Percentiles rank a stretch among this genome's conserved stretches.
Conservation (phyloP, 2,329 filamentous ascomycete species). For the Venturia nashicola region DNA sequence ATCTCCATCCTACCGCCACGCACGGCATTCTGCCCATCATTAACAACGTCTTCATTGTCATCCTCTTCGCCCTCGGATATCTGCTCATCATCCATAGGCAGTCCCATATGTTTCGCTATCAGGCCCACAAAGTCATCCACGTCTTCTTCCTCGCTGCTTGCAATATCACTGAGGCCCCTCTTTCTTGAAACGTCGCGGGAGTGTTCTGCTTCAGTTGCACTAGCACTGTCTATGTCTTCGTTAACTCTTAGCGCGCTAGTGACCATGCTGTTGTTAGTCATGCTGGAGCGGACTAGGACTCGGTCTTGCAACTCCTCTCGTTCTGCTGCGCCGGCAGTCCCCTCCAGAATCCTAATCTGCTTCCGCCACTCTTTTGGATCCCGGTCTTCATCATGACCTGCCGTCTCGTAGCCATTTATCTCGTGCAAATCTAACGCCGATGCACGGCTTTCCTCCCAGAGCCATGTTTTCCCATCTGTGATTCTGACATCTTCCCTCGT, state of each 20-base stretch:
- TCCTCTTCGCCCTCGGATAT: background rate
- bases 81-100: slow-evolving; percentile 6
- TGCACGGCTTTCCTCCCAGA: slow-evolving; percentile 43
- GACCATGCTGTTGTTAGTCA: slow-evolving; percentile 7
- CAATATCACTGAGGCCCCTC: background rate
- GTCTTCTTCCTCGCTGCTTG: background rate
- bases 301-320: slow-evolving; percentile 4
- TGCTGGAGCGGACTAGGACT: background rate
- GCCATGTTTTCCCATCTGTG: slow-evolving; percentile 35
- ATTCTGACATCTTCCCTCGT: slow-evolving; percentile 37
- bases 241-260: background rate
- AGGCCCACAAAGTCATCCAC: slow-evolving; percentile 1
- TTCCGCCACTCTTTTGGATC: slow-evolving; percentile 35
- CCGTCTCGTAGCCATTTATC: slow-evolving; percentile 41
- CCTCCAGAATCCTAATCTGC: slow-evolving; percentile 32
- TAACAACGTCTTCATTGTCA: background rate
- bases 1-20: background rate
- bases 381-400: slow-evolving; percentile 31
- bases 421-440: slow-evolving; percentile 43
- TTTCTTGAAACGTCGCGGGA: slow-evolving; percentile 1
- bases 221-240: background rate
- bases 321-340: slow-evolving; percentile 14
- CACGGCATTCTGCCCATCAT: background rate
- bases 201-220: background rate
- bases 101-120: background rate